Evolutionary conservation across 2,329 filamentous ascomycete species (phyloP).

Genomic region (Furcasterigmium furcatum): DNA sequence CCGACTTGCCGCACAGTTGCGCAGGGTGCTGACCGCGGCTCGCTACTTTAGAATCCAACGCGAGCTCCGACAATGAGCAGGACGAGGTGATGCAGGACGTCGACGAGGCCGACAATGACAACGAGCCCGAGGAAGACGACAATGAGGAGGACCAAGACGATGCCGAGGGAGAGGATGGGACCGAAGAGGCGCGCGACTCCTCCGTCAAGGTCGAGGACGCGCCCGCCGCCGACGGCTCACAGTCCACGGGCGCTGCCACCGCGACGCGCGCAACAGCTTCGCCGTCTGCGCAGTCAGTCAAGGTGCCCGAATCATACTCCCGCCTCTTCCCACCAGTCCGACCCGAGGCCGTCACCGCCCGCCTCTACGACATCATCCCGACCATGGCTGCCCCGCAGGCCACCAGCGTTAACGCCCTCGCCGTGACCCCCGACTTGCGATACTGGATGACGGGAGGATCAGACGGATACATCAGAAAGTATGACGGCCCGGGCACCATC

Average conservation of each 20-base stretch:
- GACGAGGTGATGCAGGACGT: constrained; percentile 57
- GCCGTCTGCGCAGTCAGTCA: constrained; percentile 5
- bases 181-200: constrained; percentile 23
- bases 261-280: constrained; percentile 5
- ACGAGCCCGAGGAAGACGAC: constrained; percentile 27
- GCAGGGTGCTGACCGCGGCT: not conserved
- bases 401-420: constrained; percentile 90
- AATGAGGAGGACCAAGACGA: constrained; percentile 29
- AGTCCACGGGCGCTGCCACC: constrained; percentile 19
- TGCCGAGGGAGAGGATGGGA: constrained; percentile 15
- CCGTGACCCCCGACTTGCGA: constrained; percentile 87
- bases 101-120: constrained; percentile 30
- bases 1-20: no score
- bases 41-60: constrained; percentile 27
- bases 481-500: constrained; percentile 90
- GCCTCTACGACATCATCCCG: constrained; percentile 89
- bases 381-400: constrained; percentile 96
- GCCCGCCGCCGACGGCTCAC: constrained; percentile 33
- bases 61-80: constrained; percentile 40
- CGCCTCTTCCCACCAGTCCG: constrained; percentile 46
- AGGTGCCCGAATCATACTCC: constrained; percentile 4
- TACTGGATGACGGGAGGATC: constrained; percentile 94
- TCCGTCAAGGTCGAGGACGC: constrained; percentile 23
- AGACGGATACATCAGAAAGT: constrained; percentile 95
- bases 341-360: constrained; percentile 73